A percentile compares a stretch with the other conserved stretches of the same genome.
phyloP scores from a whole-genome alignment of 345 rosid genomes.

The Citrus sinensis region DNA sequence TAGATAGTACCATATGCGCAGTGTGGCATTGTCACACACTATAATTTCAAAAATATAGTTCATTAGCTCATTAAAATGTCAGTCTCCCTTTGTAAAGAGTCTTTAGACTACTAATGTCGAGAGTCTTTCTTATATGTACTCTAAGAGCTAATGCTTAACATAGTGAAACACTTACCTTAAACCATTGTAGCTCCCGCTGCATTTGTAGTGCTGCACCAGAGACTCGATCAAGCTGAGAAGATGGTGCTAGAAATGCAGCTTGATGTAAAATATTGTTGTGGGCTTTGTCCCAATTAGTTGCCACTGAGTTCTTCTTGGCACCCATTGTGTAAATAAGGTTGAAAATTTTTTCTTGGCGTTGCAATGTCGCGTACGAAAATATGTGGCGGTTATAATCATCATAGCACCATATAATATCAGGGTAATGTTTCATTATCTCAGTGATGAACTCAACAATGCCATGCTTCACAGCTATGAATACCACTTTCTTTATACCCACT shows the following conservation, averaged over 20 bases:
- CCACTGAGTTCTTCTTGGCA: conserved; percentile 46
- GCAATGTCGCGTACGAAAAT: conserved; percentile 50
- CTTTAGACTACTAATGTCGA: too few relatives aligned
- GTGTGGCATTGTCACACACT: too few relatives aligned
- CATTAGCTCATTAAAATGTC: background rate
- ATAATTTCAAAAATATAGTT: too few relatives aligned
- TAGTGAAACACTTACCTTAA: conserved; percentile 54
- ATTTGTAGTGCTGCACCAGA: conserved; percentile 75
- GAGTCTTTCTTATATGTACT: background rate
- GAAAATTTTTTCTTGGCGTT: conserved; percentile 73
- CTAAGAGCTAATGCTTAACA: background rate
- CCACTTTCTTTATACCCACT: conserved; percentile 33
- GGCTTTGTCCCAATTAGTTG: conserved; percentile 25
- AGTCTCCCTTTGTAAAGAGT: too few relatives aligned
- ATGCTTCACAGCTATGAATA: conserved; percentile 54
- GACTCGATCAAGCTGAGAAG: conserved; percentile 53
- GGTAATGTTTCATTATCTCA: conserved; percentile 49
- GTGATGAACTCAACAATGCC: conserved; percentile 60
- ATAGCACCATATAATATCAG: conserved; percentile 53
- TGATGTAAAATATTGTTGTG: conserved; percentile 69
- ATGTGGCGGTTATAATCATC: conserved; percentile 41
- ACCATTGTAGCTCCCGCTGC: conserved; percentile 86
- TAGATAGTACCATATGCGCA: rapidly evolving
- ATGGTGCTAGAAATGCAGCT: conserved; percentile 57
- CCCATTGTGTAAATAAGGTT: conserved; percentile 62